These are phyloP conservation scores for Fusarium xylarioides DNA, from an alignment of 2,329 filamentous ascomycete genomes.

Conservation along the genomic window DNA sequence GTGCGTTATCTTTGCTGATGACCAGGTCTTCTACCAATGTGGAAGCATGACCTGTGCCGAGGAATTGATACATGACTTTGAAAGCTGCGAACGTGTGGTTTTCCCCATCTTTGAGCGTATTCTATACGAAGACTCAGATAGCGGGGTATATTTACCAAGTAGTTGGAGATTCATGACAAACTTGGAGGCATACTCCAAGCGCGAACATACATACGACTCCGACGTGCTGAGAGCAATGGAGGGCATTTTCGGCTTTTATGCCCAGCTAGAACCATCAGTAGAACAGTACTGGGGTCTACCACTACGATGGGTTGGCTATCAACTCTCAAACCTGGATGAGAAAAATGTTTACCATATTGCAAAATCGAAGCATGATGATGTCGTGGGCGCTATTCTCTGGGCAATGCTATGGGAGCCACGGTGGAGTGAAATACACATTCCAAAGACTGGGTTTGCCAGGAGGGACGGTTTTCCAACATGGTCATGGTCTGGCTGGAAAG, in stretches of 20 bases:
- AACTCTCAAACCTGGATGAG: neutral
- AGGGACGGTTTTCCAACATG: neutral
- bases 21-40: neutral
- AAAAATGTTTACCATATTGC: neutral
- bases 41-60: neutral
- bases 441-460: neutral
- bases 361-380: neutral
- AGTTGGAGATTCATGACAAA: neutral
- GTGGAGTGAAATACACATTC: neutral
- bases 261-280: neutral
- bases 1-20: neutral
- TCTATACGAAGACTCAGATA: rapidly evolving
- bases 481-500: neutral
- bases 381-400: neutral
- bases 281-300: neutral
- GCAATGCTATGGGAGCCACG: neutral
- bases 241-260: neutral
- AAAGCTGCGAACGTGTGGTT: rapidly evolving
- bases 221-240: neutral
- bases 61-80: neutral
- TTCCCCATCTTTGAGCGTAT: neutral
- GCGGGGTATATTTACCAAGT: neutral
- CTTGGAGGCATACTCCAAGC: neutral
- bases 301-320: neutral
- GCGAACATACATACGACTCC: neutral